Base-by-base conservation (phyloP, 2,329 filamentous ascomycete species). In the Dactylellina cionopaga region DNA sequence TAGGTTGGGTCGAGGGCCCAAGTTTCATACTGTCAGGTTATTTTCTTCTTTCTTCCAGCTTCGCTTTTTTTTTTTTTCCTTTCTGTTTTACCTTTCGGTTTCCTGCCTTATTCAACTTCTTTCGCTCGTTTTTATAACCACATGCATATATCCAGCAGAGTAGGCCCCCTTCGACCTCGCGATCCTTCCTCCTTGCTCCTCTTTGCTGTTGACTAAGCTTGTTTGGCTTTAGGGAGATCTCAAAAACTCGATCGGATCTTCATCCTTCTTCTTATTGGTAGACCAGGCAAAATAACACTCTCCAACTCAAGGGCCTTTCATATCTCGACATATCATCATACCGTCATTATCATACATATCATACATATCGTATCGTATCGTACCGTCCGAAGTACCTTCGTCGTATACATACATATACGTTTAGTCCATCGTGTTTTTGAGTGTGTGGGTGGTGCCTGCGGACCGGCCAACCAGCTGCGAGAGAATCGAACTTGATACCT, bases 381-480 rank as follows among this genome's bases (percentile, higher is more conserved):
- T 10, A 15, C 2, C 27, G 7, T 19, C 33, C 19, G 2, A 41
- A 15, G 33, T 55, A 29, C 51, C n/a, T 43, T 27, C 52, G 10
- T n/a, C 51, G 13, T 29, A 29, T 27, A 47, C 5, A 31, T 51
- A 5, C 6, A 51, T 33, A 31, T 31, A 10, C 35, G 24, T 52
- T 52, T 35, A 46, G 43, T 52, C 46, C 13, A 33, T 33, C 31
- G 6, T 13, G 31, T 5, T 33, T 13, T 33, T 13, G 5, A 33
- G 31, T 35, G 62, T 66, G 17, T 51, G 52, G 51, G 24, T 58
- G 52, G 51, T 59, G n/a, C n/a, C n/a, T 58, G 43, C 41, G 51
- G 51, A 58, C 51, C 62, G 60, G 29, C 33, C 59, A 52, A 35
- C 60, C 47, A 55, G 33, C 51, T 66, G 62, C 62, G 59, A 51